Evolutionary conservation across 1,284 basidiomycete genomes (phyloP), one percentile per base, ranked within the genome.

Genomic region (Fomitopsis pinicola): DNA sequence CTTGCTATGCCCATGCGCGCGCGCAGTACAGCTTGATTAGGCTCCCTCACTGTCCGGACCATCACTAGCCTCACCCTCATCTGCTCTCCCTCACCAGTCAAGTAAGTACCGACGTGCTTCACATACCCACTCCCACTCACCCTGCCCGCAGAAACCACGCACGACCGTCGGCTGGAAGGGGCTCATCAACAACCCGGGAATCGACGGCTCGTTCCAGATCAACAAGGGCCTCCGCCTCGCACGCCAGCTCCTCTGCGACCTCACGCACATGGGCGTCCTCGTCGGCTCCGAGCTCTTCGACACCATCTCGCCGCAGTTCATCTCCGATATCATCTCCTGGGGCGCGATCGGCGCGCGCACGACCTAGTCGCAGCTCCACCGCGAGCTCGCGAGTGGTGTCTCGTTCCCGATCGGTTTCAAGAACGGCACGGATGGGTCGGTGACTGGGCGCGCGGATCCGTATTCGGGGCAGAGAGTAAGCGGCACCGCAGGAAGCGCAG

Each of bases 341-440:
- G 97, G 97, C 56, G 97, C 97, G 5, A 98, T 98, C 66, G 97
- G 97, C 48, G 97, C 97, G 2, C 85, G 97, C 59, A 99, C 97
- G 15, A 99, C 97, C 59, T 92, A 97, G 76, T 92, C 89, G 5
- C 95, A 97, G 74, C 86, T 97, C 10, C 95, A 97, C 72, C 87
- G 95, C 62, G 95, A 97, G 77, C 88, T 97, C 57, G 92, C 94
- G 3, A 90, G 87, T 17, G 93, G 92, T 71, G 86, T 91, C 36
- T 93, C 91, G 55, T 93, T 94, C 84, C 92, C 93, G 14, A 91
- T 94, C 64, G 93, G 97, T 17, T 99, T 99, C 89, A 99, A 99
- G 78, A 99, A 99, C 75, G 96, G 96, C 59, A 98, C 97, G 5
- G 96, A 98, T 74, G 97, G 97, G 57, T 91, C 90, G 52, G 88